Evolutionary conservation across 805 yeast species (phyloP).

Genomic region (Cyberlindnera xylosilytica): DNA sequence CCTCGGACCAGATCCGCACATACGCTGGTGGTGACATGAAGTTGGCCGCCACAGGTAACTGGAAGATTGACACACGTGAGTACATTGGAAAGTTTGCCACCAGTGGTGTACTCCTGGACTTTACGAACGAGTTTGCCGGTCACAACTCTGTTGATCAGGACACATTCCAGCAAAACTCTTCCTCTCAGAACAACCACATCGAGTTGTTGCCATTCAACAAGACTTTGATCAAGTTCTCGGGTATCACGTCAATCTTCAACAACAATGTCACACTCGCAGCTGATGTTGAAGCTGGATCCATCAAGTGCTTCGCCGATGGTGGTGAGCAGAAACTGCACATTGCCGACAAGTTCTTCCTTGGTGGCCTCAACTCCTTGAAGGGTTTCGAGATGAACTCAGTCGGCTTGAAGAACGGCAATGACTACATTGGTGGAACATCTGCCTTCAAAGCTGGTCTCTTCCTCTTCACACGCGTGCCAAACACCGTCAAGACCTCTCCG

Average conservation of each 20-base stretch:
- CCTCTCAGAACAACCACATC: slow-evolving; percentile 26
- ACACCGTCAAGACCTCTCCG: slow-evolving; percentile 41
- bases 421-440: slow-evolving; percentile 56
- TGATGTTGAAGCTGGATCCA: slow-evolving; percentile 47
- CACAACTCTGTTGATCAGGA: slow-evolving; percentile 27
- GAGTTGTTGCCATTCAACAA: slow-evolving; percentile 27
- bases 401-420: slow-evolving; percentile 46
- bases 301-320: slow-evolving; percentile 30
- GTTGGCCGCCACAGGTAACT: slow-evolving; percentile 41
- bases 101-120: slow-evolving; percentile 39
- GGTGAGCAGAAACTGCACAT: slow-evolving; percentile 44
- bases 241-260: slow-evolving; percentile 39
- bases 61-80: slow-evolving; percentile 42
- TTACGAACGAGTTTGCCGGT: slow-evolving; percentile 42
- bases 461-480: slow-evolving; percentile 53
- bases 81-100: slow-evolving; percentile 41
- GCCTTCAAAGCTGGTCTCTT: slow-evolving; percentile 48
- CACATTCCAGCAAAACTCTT: slow-evolving; percentile 14
- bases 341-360: slow-evolving; percentile 70
- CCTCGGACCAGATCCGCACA: slow-evolving; percentile 52
- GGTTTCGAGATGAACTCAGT: slow-evolving; percentile 63
- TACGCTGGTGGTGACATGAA: slow-evolving; percentile 58
- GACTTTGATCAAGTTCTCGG: slow-evolving; percentile 21
- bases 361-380: slow-evolving; percentile 59
- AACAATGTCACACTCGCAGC: slow-evolving; percentile 47